Evolutionary conservation across 805 yeast genomes (phyloP), one percentile per base, ranked within the genome.

Genomic region (Pichia manshurica): DNA sequence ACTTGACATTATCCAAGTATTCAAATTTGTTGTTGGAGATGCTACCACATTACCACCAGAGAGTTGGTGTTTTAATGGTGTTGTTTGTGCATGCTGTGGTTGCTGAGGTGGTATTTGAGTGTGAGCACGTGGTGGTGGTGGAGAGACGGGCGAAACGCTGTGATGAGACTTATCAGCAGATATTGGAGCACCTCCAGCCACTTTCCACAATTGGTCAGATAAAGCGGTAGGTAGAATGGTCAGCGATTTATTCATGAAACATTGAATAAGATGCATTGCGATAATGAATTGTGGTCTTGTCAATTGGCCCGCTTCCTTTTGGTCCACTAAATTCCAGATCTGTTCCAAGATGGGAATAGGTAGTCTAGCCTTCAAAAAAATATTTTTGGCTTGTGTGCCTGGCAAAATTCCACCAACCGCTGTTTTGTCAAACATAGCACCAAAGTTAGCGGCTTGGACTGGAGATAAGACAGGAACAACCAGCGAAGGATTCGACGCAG

Each of bases 261-360:
- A 82, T 65, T 91, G 97, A 53, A 93, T 87, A 61, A 93, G 74
- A 66, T 87, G 95, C 99, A 93, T 91, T 7, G 98, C 97, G 58
- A 91, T 78, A 39, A 87, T 78, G 58, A 93, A 93, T 62, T 87
- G 90, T 15, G 81, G 74, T 60, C 81, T 77, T 48, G 77, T 73
- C 57, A 93, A 77, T 47, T 77, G 72, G 5, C 99, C 99, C 1
- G 77, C 67, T 56, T 81, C 81, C 46, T 77, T 75, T 51, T 81
- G 79, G 63, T 93, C 99, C 39, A 86, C 93, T 48, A 91, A 71
- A 46, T 77, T 77, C 99, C 99, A 93, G 50, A 93, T 82, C 61
- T 82, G 84, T 48, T 95, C 96, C 52, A 93, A 71, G 2, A 81
- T 75, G 22, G 77, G 77, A 32, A 82, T 84, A 23, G 96, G 88